These are phyloP conservation scores for Hyaloscypha hepaticicola DNA, from an alignment of 495 filamentous ascomycete species.

Conservation along the genomic window DNA sequence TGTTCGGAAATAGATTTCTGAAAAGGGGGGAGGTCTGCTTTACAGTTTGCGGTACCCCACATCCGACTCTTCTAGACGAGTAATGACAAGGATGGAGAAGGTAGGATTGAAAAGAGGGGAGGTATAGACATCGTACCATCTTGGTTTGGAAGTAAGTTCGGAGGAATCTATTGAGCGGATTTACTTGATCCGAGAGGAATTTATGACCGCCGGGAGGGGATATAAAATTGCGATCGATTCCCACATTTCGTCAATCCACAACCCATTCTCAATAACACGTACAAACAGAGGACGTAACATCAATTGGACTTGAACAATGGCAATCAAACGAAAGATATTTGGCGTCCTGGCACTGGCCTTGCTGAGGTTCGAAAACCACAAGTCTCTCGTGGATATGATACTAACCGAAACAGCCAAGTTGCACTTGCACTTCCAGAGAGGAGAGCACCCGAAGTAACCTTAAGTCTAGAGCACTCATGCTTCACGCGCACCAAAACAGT, in stretches of 20 bases:
- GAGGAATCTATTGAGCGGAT: slow-evolving; percentile 6
- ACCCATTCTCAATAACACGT: background rate
- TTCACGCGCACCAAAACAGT: slow-evolving; percentile 20
- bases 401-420: slow-evolving; percentile 11
- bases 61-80: background rate
- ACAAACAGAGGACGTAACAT: background rate
- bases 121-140: background rate
- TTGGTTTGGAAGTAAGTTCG: background rate
- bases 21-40: background rate
- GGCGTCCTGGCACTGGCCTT: slow-evolving; percentile 10
- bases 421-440: slow-evolving; percentile 11
- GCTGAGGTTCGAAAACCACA: slow-evolving; percentile 8
- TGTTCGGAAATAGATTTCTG: background rate
- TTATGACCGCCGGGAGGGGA: background rate
- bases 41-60: background rate
- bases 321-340: background rate
- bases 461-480: slow-evolving; percentile 15
- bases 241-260: background rate
- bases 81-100: background rate
- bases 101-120: background rate
- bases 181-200: background rate
- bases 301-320: slow-evolving; percentile 5
- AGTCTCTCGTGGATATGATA: background rate
- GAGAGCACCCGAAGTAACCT: background rate
- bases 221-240: slow-evolving; percentile 5